A percentile compares a stretch with the other conserved stretches of the same genome.
phyloP scores from a whole-genome alignment of 768 basidiomycete genomes.

The Russula abietina region DNA sequence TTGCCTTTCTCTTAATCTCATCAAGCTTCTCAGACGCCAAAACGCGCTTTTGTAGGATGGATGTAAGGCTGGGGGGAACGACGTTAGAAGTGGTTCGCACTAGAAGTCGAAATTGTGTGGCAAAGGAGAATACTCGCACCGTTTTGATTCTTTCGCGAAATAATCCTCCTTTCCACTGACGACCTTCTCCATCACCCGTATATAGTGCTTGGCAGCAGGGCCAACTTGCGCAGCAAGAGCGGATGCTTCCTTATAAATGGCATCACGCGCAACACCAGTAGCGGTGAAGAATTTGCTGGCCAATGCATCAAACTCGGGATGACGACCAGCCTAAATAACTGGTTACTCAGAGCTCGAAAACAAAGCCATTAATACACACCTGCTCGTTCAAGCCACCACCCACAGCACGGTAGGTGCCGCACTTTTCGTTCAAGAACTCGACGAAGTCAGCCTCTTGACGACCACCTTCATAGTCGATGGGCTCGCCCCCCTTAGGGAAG shows the following conservation, averaged over 20 bases:
- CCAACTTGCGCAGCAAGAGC: slow-evolving; percentile 47
- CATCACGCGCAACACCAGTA: slow-evolving; percentile 46
- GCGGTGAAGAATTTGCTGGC: slow-evolving; percentile 71
- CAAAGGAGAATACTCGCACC: slow-evolving; percentile 44
- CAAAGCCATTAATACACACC: slow-evolving; percentile 32
- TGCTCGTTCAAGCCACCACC: slow-evolving; percentile 74
- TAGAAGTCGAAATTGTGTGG: slow-evolving; percentile 19
- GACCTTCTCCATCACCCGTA: slow-evolving; percentile 88
- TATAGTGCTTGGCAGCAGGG: slow-evolving; percentile 63
- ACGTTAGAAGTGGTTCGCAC: slow-evolving; percentile 18
- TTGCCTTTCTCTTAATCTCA: slow-evolving; percentile 88
- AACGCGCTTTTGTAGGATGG: slow-evolving; percentile 73
- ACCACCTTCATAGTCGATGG: slow-evolving; percentile 60
- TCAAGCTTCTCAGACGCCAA: slow-evolving; percentile 77
- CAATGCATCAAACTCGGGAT: slow-evolving; percentile 67
- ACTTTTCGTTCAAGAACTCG: slow-evolving; percentile 75
- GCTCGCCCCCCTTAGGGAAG: slow-evolving; percentile 65
- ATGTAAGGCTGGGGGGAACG: slow-evolving; percentile 47
- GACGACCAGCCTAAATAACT: slow-evolving; percentile 65
- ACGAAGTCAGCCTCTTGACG: slow-evolving; percentile 74
- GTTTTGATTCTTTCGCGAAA: slow-evolving; percentile 76
- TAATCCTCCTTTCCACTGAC: slow-evolving; percentile 64
- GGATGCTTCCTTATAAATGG: slow-evolving; percentile 62
- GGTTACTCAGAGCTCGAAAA: neutral
- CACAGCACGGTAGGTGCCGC: slow-evolving; percentile 76